Conservation (phyloP, 805 yeast genomes). For the Kazachstania bromeliacearum region DNA sequence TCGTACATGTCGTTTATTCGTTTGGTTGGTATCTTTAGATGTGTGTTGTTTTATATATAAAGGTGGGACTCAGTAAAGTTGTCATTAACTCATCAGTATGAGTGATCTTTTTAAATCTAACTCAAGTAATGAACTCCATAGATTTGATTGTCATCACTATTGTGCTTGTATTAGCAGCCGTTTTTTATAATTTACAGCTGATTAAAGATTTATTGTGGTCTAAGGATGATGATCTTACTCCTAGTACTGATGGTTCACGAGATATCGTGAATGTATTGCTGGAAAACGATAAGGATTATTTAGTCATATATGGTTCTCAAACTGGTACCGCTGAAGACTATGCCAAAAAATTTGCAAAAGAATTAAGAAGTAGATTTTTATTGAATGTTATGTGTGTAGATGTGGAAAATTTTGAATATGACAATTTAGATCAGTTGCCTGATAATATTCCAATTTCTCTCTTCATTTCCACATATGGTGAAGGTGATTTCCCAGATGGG, state of each 20-base stretch:
- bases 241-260: constrained; percentile 38
- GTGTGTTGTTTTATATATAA: too few species aligned
- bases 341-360: constrained; percentile 83
- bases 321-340: constrained; percentile 99
- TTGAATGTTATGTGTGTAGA: constrained; percentile 79
- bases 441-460: constrained; percentile 56
- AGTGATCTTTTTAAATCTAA: too few species aligned
- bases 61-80: too few species aligned
- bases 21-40: too few species aligned
- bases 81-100: too few species aligned
- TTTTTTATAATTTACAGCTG: constrained; percentile 2
- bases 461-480: constrained; percentile 90
- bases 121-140: constrained; percentile 53
- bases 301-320: constrained; percentile 87
- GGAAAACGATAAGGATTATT: constrained; percentile 58
- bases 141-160: constrained; percentile 59
- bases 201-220: constrained; percentile 20
- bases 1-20: too few species aligned
- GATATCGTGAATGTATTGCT: constrained; percentile 50
- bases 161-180: constrained; percentile 1
- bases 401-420: constrained; percentile 80
- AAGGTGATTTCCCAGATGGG: constrained; percentile 96
- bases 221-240: constrained; percentile 29
- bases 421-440: constrained; percentile 57
- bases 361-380: constrained; percentile 71